Conservation (phyloP, 225 moss, liverwort and hornwort species). For the Polytrichum commune region DNA sequence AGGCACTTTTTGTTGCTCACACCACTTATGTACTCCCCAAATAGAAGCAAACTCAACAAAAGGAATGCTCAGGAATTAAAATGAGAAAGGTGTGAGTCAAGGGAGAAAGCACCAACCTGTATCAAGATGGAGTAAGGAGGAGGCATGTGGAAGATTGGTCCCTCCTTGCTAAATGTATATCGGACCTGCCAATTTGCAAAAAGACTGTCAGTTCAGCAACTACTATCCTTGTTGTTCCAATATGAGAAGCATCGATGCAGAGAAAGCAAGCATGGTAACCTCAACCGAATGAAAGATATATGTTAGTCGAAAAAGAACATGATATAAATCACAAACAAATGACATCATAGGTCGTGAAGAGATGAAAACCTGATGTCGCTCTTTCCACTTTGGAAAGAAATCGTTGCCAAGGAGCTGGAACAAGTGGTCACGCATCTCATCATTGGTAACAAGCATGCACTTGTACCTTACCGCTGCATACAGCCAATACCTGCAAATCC, state of each 20-base stretch:
- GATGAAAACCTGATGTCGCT: conserved; percentile 84
- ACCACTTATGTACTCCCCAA: background rate
- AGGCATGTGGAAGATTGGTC: conserved; percentile 77
- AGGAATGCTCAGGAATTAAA: background rate
- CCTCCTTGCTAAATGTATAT: conserved; percentile 60
- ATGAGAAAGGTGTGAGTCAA: background rate
- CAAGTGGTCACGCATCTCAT: conserved; percentile 97
- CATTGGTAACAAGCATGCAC: conserved; percentile 91
- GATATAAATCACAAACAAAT: background rate
- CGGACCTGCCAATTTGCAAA: conserved; percentile 53
- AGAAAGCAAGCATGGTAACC: background rate
- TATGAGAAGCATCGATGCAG: background rate
- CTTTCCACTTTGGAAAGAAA: conserved; percentile 97
- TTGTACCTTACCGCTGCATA: conserved; percentile 90
- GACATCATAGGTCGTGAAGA: background rate
- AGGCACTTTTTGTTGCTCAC: background rate
- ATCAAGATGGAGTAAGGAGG: conserved; percentile 88
- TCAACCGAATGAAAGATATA: background rate
- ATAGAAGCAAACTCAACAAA: background rate
- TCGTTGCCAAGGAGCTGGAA: conserved; percentile 94
- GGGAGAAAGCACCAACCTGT: conserved; percentile 50
- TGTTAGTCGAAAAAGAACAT: background rate
- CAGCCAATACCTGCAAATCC: conserved; percentile 80
- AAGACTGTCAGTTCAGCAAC: background rate
- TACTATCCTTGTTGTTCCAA: background rate